Conservation (phyloP, 169 alveolate genomes). For the Plasmodium vivax region DNA sequence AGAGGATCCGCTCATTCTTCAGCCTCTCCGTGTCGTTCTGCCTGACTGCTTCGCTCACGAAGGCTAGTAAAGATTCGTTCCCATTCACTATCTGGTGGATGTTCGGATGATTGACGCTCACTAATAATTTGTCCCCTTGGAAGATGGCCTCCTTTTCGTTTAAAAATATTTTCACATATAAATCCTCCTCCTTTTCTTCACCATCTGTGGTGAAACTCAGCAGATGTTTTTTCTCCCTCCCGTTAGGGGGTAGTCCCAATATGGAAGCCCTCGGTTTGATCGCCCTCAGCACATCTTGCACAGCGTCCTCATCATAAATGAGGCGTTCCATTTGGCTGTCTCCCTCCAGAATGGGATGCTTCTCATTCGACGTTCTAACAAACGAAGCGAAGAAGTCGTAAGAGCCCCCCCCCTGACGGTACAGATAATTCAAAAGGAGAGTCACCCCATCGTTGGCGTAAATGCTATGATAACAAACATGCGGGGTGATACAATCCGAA, state of each 20-base stretch:
- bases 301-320: not conserved
- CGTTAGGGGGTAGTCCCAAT: not conserved
- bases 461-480: slow-evolving; percentile 1
- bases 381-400: not conserved
- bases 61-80: not conserved
- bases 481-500: not conserved
- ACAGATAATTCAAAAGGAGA: slow-evolving; percentile 19
- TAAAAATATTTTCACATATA: slow-evolving; percentile 42
- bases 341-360: not conserved
- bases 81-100: slow-evolving; percentile 25
- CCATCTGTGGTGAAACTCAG: not conserved
- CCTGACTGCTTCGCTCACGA: not conserved
- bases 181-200: not conserved
- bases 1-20: slow-evolving; percentile 34
- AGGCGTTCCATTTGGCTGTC: not conserved
- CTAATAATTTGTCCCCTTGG: slow-evolving; percentile 26
- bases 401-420: not conserved
- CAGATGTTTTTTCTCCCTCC: not conserved
- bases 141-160: slow-evolving; percentile 9
- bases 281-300: not conserved
- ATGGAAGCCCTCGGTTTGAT: not conserved
- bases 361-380: not conserved
- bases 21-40: slow-evolving; percentile 21
- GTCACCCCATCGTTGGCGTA: not conserved
- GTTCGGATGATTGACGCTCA: slow-evolving; percentile 65